A percentile compares a stretch with the other conserved stretches of the same genome.
Conservation (phyloP, 441 rosid species). For the Corymbia calophylla region DNA sequence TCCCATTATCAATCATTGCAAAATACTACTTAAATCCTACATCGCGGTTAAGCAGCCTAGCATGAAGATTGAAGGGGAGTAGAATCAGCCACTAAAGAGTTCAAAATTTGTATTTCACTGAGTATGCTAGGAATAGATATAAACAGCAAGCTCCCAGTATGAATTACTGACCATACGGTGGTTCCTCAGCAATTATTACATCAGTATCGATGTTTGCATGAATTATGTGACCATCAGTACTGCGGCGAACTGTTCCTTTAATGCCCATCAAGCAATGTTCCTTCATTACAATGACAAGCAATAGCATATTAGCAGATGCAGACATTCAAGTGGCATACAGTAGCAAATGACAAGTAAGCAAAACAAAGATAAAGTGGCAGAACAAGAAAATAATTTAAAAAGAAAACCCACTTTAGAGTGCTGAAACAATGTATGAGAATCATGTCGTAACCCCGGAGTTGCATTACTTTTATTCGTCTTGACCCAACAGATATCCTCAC, state of each 20-base stretch:
- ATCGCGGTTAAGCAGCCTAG: background rate
- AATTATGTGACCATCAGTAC: constrained; percentile 97
- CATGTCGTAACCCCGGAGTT: constrained; percentile 91
- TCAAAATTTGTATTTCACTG: background rate
- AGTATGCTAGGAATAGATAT: background rate
- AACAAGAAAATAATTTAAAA: constrained; percentile 8
- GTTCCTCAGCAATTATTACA: constrained; percentile 98
- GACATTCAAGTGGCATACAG: background rate
- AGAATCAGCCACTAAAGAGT: background rate
- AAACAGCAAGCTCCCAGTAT: background rate
- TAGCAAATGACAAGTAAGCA: background rate
- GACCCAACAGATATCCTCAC: constrained; percentile 99
- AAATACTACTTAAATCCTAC: background rate
- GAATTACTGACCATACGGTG: constrained; percentile 75
- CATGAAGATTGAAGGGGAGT: background rate
- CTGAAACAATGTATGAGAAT: constrained; percentile 93
- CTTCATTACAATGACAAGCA: constrained; percentile 33
- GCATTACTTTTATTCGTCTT: constrained; percentile 93
- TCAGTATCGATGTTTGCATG: constrained; percentile 99
- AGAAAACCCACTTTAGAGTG: constrained; percentile 76
- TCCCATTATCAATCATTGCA: background rate
- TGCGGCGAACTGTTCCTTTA: constrained; percentile 98
- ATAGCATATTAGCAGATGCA: background rate
- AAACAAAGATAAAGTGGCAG: background rate
- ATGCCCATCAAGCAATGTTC: constrained; percentile 99